Evolutionary conservation across 225 moss, liverwort and hornwort genomes (phyloP).

Genomic region (Marchantia polymorpha): DNA sequence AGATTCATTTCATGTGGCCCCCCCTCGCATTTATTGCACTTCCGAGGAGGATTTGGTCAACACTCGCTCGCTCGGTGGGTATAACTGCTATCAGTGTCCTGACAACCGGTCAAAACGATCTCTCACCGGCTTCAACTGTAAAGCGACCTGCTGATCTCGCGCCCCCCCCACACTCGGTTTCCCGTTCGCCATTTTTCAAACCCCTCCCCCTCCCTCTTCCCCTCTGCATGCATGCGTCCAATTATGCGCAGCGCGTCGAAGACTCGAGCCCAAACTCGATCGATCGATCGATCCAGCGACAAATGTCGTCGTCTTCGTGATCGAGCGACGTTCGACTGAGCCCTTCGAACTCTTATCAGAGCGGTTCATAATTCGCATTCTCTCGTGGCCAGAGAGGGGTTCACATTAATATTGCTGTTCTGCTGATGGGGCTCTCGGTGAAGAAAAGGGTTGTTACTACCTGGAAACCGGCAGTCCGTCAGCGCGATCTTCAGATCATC

Average conservation of each 20-base stretch:
- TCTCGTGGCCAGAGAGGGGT: too few species aligned
- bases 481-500: too few species aligned
- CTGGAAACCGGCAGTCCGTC: too few species aligned
- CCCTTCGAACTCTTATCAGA: too few species aligned
- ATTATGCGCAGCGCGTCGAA: background rate
- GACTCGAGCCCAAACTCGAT: too few species aligned
- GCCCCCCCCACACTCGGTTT: background rate
- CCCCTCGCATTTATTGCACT: background rate
- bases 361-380: too few species aligned
- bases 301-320: too few species aligned
- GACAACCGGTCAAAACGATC: constrained; percentile 12
- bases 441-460: too few species aligned
- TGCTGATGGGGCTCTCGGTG: too few species aligned
- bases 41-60: background rate
- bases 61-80: background rate
- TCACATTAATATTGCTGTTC: too few species aligned
- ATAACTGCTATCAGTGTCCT: constrained; percentile 4
- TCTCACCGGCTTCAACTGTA: constrained; percentile 10
- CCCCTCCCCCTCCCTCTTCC: background rate
- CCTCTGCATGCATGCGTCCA: background rate
- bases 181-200: too few species aligned
- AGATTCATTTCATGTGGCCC: constrained; percentile 2
- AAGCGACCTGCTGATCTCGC: background rate
- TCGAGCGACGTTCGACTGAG: too few species aligned
- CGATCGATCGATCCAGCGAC: background rate